phyloP scores from a whole-genome alignment of 495 filamentous ascomycete species.

The Eremomyces bilateralis region DNA sequence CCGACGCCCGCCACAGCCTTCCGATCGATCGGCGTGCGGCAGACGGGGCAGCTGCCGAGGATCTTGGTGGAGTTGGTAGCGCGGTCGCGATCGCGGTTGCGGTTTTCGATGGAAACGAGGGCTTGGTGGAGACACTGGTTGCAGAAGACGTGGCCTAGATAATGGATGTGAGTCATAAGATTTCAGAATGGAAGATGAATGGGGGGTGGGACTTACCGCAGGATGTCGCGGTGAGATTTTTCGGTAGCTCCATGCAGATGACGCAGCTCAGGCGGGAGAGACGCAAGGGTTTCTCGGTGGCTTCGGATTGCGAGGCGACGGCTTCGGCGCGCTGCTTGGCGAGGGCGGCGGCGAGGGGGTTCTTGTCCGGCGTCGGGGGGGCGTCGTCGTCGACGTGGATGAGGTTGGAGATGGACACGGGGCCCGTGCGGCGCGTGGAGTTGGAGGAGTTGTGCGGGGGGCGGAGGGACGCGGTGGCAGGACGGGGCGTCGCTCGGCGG shows the following conservation, averaged over 20 bases:
- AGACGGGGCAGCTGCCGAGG: slow-evolving; percentile 18
- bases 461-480: no score
- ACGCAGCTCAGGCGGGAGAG: slow-evolving; percentile 45
- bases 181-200: slow-evolving; percentile 1
- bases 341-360: slow-evolving; percentile 6
- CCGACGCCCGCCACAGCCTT: no score
- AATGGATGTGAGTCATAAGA: no score
- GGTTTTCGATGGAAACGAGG: slow-evolving; percentile 36
- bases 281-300: slow-evolving; percentile 28
- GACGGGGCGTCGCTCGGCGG: not conserved
- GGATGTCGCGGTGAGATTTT: slow-evolving; percentile 51
- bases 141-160: slow-evolving; percentile 65
- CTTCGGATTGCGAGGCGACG: slow-evolving; percentile 6
- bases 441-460: no score
- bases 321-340: slow-evolving; percentile 21
- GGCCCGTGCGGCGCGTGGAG: not conserved
- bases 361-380: not conserved
- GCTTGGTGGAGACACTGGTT: slow-evolving; percentile 58
- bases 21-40: slow-evolving; percentile 14
- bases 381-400: slow-evolving; percentile 4
- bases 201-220: slow-evolving; percentile 42
- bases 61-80: no score
- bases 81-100: slow-evolving; percentile 6
- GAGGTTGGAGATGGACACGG: not conserved
- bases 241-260: slow-evolving; percentile 66